Evolutionary conservation across 2,329 filamentous ascomycete genomes (phyloP).

Genomic region (Myriosclerotinia duriaeana): DNA sequence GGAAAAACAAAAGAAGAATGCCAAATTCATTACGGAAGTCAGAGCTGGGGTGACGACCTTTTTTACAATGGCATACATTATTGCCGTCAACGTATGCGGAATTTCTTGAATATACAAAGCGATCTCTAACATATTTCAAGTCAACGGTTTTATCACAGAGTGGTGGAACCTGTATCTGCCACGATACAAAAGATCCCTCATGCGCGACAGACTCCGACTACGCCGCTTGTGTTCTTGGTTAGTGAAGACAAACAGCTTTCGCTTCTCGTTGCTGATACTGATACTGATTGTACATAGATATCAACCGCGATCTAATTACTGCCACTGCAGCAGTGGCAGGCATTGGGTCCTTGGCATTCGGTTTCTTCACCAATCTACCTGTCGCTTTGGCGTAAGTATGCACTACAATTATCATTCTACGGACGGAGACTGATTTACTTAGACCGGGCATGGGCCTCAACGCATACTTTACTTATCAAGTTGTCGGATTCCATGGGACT

Average conservation of each 20-base stretch:
- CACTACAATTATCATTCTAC: not conserved
- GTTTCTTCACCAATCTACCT: conserved; percentile 77
- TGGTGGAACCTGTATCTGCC: conserved; percentile 72
- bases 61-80: conserved; percentile 82
- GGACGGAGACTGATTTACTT: conserved; percentile 14
- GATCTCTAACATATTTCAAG: conserved; percentile 47
- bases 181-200: conserved; percentile 39
- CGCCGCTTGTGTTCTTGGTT: conserved; percentile 45
- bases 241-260: not conserved
- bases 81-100: conserved; percentile 62
- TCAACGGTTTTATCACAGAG: conserved; percentile 70
- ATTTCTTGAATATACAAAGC: too few species aligned
- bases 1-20: conserved; percentile 65
- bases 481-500: conserved; percentile 59
- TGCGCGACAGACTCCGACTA: conserved; percentile 43
- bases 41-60: conserved; percentile 79
- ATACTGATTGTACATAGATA: conserved; percentile 4
- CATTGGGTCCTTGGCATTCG: conserved; percentile 73
- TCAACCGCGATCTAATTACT: conserved; percentile 66
- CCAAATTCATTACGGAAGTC: conserved; percentile 74
- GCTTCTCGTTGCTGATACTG: not conserved
- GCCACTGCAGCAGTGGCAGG: conserved; percentile 80
- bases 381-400: conserved; percentile 67
- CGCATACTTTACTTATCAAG: conserved; percentile 67
- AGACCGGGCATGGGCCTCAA: conserved; percentile 68